A percentile compares a stretch with the other conserved stretches of the same genome.
Conservation (phyloP, 768 basidiomycete species). For the Candolleomyces eurysporus region DNA sequence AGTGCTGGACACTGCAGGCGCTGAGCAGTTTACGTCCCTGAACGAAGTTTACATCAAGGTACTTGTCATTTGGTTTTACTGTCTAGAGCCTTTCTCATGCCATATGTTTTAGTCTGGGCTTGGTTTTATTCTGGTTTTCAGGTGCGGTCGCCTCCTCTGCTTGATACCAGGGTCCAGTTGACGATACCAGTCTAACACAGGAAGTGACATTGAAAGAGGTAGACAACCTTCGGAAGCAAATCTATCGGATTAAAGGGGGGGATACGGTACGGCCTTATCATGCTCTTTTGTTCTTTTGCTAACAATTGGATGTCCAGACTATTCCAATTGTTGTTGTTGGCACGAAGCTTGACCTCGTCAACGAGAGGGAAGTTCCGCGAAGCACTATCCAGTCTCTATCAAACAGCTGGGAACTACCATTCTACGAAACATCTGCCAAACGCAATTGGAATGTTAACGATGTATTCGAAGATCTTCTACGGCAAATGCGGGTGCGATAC, state of each 20-base stretch:
- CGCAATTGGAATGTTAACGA: slow-evolving; percentile 77
- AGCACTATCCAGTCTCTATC: slow-evolving; percentile 63
- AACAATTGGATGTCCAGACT: slow-evolving; percentile 30
- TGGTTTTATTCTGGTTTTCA: slow-evolving; percentile 85
- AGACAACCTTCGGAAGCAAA: slow-evolving; percentile 77
- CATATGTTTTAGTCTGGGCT: slow-evolving; percentile 48
- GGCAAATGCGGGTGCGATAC: slow-evolving; percentile 69
- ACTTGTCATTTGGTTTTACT: not conserved
- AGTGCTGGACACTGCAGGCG: slow-evolving; percentile 80
- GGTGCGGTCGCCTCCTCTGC: slow-evolving; percentile 35
- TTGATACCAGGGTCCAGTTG: slow-evolving; percentile 2
- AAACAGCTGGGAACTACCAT: slow-evolving; percentile 65
- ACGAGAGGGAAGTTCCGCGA: slow-evolving; percentile 75
- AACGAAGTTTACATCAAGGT: slow-evolving; percentile 85
- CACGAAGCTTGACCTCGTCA: slow-evolving; percentile 78
- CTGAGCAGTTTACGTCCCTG: slow-evolving; percentile 80
- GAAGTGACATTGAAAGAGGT: slow-evolving; percentile 80
- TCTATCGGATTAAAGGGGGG: slow-evolving; percentile 74
- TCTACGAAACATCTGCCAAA: slow-evolving; percentile 89
- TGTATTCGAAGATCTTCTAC: slow-evolving; percentile 74
- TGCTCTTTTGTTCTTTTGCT: slow-evolving; percentile 5
- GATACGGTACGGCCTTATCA: slow-evolving; percentile 38
- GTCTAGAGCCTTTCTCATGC: slow-evolving; percentile 8
- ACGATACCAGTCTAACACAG: slow-evolving; percentile 62
- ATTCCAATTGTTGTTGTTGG: slow-evolving; percentile 86